Base-by-base conservation (phyloP, 1,284 basidiomycete species). In the Tilletiopsis washingtonensis region DNA sequence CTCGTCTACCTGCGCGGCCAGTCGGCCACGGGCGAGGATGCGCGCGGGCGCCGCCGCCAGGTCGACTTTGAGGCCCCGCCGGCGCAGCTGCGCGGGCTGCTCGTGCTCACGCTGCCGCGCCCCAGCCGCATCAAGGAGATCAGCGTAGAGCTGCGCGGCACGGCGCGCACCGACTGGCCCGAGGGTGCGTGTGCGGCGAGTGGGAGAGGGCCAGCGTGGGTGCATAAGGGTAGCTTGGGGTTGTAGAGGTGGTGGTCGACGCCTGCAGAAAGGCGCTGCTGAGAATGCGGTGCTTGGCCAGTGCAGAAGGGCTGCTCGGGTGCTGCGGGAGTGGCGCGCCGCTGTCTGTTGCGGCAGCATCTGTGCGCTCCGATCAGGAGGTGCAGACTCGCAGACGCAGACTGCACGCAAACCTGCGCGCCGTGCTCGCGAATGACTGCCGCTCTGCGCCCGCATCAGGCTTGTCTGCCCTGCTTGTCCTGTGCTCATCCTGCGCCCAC, bases 81-180 rank as follows among this genome's bases (percentile, higher is more conserved):
- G 1, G 84, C 89, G 5, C 79, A 91, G 73, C 78, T 98, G 26
- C 80, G 93, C 36, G 93, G 91, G n/a, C 77, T 96, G 11, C 79
- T 97, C 51, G 84, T 83, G 1, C 77, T 98, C 40, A 81, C 82
- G 11, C 78, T 96, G 25, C 77, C 78, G 42, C 93, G 91, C 70
- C 82, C 91, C 0, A 90, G 84, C 36, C 83, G 85, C 71, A 84
- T 98, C 64, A 84, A 85, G 32, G 86, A 84, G 63, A 91, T 98
- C 51, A 81, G 83, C 48, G 78, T 94, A 40, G 82, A 83, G 61
- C 77, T 97, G 19, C 78, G 82, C 45, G 91, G 88, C 5, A 85
- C 80, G 57, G 71, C 76, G 3, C 69, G 76, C 47, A 81, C 80
- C 14, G 80, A 81, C 57, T 94, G 90, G 86, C 84, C 86, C 3